Base-by-base conservation (phyloP, 1,139 yeast species). In the Yamadazyma siamensis region DNA sequence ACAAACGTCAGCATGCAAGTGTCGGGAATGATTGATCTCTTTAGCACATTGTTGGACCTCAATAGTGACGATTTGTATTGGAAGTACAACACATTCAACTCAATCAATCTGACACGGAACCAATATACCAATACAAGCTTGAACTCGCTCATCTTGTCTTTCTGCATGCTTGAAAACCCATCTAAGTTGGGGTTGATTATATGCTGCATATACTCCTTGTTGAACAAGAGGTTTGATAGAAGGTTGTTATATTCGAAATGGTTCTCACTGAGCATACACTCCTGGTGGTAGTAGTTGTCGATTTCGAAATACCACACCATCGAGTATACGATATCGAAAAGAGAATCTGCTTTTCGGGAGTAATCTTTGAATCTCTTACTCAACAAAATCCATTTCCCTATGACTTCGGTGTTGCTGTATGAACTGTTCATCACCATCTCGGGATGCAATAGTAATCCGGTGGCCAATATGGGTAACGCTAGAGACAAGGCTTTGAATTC, bases 171-270 rank as follows among this genome's bases (percentile, higher is more conserved):
- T 10, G 15, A 32, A 12, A 31, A 33, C n/a, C n/a, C n/a, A 21
- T 33, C 40, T 15, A 32, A 11, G 21, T 38, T 26, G 20, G 31
- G 27, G 21, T 35, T 35, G 4, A 35, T 27, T 11, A 40, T 35
- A 9, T 49, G 29, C 8, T 45, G 48, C 44, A 61, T 46, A 29
- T 56, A 56, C 20, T 49, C 45, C 17, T 50, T 49, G 31, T 56
- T 56, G 36, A 56, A 46, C 5, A 58, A 49, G 15, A 59, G 41
- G 31, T 50, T 50, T 19, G 54, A 49, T 15, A 62, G 42, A 28
- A 61, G 44, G 32, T 46, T 54, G 35, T 59, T 61, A 34, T 48
- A 61, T 32, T 61, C 67, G 35, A 56, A 46, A 37, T 55, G 58
- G 34, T 49, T 52, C 15, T 59, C 62, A 20, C 50, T 46, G 15